Base-by-base conservation (phyloP, 768 basidiomycete genomes). In the Exsudoporus frostii region DNA sequence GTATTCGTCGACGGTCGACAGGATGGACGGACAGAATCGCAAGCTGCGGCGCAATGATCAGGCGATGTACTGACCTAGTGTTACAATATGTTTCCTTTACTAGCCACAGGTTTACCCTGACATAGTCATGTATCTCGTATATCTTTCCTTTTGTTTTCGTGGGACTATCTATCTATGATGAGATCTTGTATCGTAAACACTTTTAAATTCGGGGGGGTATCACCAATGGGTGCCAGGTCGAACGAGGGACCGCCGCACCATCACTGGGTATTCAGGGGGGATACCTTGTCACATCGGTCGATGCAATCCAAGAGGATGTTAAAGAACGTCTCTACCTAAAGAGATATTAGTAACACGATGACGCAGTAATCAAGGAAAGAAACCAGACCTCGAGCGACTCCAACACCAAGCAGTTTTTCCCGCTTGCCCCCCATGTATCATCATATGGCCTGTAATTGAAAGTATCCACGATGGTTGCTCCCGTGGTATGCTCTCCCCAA, bases 381-480 rank as follows among this genome's bases (percentile, higher is more conserved):
- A 48, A 92, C 92, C 67, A 60, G 48, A 92, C 92, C 67, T 93
- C 74, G 22, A 93, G 68, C 9, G 76, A 71, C 59, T 86, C 78
- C 9, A 84, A 79, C 13, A 94, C 85, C 1, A 83, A 56, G 51
- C 90, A 92, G 58, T 94, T 95, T 68, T 83, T 89, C 7, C 89
- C 88, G 15, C 70, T 68, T 3, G 74, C 62, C 0, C 90, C 90
- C 92, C 92, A 95, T 0, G 77, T 76, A 58, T 83, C 71, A 56
- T 88, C 83, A 56, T 77, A 82, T 8, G 68, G 45, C 15, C 68
- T 71, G 69, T 86, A 89, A 53, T 79, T 74, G 80, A 83, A 91
- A 3, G 90, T 60, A 59, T 95, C 90, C 2, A 92, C 88, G 3
- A 90, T 78, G 0, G 92, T 93, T 63, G 92, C 86, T 7, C 92